phyloP scores from a whole-genome alignment of 371 early-diverging fungal species.

The Mucor lusitanicus region DNA sequence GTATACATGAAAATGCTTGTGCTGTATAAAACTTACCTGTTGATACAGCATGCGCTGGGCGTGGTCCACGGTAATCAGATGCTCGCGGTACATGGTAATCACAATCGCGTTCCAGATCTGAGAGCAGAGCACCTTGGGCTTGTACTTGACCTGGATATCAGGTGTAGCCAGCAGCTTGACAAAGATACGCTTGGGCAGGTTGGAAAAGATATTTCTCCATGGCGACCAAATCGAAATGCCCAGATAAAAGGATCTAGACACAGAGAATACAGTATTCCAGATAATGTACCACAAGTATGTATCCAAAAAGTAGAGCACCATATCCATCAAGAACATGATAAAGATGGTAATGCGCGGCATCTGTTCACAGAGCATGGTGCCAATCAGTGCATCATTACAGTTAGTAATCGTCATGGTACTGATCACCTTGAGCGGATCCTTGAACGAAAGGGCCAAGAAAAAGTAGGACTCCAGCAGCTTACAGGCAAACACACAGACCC shows the following conservation, averaged over 20 bases:
- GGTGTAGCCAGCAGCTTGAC: conserved; percentile 76
- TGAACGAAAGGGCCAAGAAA: conserved; percentile 82
- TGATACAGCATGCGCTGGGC: conserved; percentile 80
- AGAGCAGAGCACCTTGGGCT: conserved; percentile 79
- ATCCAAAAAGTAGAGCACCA: conserved; percentile 85
- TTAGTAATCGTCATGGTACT: conserved; percentile 56
- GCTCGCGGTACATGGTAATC: conserved; percentile 86
- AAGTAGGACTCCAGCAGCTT: conserved; percentile 86
- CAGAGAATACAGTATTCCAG: conserved; percentile 82
- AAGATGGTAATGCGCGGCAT: conserved; percentile 76
- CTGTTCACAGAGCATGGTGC: conserved; percentile 59
- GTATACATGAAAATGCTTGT: neutral
- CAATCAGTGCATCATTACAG: conserved; percentile 58
- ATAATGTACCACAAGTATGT: conserved; percentile 93
- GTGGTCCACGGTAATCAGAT: conserved; percentile 79
- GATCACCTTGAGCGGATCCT: conserved; percentile 78
- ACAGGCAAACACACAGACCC: conserved; percentile 77
- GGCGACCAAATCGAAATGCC: conserved; percentile 89
- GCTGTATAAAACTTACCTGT: conserved; percentile 54
- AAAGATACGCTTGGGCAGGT: conserved; percentile 86
- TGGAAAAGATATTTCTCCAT: conserved; percentile 85
- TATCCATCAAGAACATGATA: conserved; percentile 78
- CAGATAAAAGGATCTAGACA: conserved; percentile 77
- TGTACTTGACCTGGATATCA: conserved; percentile 70
- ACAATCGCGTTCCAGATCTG: conserved; percentile 91